Evolutionary conservation across 208 protist genomes (phyloP).

Genomic region (Crithidia sp.): DNA sequence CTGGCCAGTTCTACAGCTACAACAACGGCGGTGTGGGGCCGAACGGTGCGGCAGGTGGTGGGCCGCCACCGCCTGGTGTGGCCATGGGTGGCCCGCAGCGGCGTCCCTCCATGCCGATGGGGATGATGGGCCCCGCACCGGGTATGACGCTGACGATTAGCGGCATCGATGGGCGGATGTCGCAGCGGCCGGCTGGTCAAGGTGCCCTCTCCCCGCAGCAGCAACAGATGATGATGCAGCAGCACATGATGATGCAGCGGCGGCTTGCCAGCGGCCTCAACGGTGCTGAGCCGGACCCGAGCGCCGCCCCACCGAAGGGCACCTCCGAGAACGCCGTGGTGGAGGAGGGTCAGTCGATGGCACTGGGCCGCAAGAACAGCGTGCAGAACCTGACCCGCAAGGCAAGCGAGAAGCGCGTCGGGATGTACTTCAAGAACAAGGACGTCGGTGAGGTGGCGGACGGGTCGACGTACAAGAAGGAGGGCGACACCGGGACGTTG

Average conservation of each 20-base stretch:
- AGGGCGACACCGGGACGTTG: slow-evolving; percentile 51
- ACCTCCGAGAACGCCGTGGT: slow-evolving; percentile 34
- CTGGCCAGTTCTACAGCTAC: slow-evolving; percentile 47
- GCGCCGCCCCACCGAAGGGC: slow-evolving; percentile 23
- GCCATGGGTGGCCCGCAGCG: neutral
- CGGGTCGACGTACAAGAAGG: slow-evolving; percentile 69
- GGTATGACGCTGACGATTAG: slow-evolving; percentile 26
- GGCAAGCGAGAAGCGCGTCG: slow-evolving; percentile 68
- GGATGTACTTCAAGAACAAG: slow-evolving; percentile 89
- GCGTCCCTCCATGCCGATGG: slow-evolving; percentile 12
- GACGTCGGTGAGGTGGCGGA: slow-evolving; percentile 42
- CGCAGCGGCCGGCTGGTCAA: neutral
- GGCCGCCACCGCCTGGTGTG: neutral
- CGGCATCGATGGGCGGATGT: slow-evolving; percentile 23
- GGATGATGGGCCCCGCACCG: slow-evolving; percentile 8
- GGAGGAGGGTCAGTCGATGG: slow-evolving; percentile 40
- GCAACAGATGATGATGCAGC: slow-evolving; percentile 17
- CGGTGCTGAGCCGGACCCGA: slow-evolving; percentile 2
- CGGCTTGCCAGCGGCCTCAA: slow-evolving; percentile 6
- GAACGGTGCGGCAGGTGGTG: neutral
- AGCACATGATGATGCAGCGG: slow-evolving; percentile 24
- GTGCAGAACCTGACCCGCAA: slow-evolving; percentile 47
- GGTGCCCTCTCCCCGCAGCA: slow-evolving; percentile 6
- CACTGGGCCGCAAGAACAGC: slow-evolving; percentile 51
- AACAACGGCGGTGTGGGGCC: neutral